Evolutionary conservation across 2,329 filamentous ascomycete genomes (phyloP), one percentile per base, ranked within the genome.

Genomic region (Alternaria gaisen): DNA sequence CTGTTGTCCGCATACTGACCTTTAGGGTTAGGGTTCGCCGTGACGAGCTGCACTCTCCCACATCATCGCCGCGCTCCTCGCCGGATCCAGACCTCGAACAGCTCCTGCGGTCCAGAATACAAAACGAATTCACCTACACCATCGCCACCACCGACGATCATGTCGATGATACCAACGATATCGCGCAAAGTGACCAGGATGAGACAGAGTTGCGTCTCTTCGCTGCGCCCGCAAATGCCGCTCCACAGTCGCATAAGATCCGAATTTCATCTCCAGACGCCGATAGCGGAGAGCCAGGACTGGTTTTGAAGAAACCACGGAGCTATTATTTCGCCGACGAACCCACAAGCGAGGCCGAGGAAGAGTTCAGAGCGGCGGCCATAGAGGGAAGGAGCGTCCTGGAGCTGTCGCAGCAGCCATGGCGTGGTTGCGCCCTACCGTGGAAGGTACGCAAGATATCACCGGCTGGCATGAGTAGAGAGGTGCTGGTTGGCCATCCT

Each of bases 171-270:
- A 18, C n/a, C 26, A 40, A 56, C 14, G 47, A 64, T 38, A 55
- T 41, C 18, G 60, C 24, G 9, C 57, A 56, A 12, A 66, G 60
- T 28, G 69, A 73, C 38, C 65, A 72, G 5, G 75, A 77, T 3
- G 76, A 77, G 58, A 60, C 68, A 3, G 77, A 79, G 64, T 65
- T 79, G 46, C 68, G 71, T 3, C 72, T 79, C 18, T 79, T 79
- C 54, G 72, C 75, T 28, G 63, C 68, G n/a, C 63, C 72, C 14
- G 56, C 67, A 8, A 65, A 68, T 26, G 58, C 69, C 38, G 63
- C 64, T 5, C 61, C 69, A 16, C 63, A 70, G 28, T 66, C 69
- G 16, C 61, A 70, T 36, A 78, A 73, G 53, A 75, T 78, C 38
- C 67, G 76, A 41, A 61, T 79, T 1, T 62, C 70, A 0, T 79